A percentile compares a stretch with the other conserved stretches of the same genome.
phyloP scores from a whole-genome alignment of 2,329 filamentous ascomycete species.

The Zarea fungicola region DNA sequence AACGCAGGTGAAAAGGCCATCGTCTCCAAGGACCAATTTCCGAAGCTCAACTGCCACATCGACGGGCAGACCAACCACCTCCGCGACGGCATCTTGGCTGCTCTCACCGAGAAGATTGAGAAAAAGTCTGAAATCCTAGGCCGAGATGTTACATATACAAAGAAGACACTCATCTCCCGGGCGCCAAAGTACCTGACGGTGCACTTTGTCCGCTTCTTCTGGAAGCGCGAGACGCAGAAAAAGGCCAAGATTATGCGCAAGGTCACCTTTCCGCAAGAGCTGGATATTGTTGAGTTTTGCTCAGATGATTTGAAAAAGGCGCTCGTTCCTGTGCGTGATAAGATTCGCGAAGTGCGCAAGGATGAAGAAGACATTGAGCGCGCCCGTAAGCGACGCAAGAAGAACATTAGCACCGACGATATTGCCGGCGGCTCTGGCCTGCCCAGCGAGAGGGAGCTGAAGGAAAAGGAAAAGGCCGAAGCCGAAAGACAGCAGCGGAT shows the following conservation, averaged over 20 bases:
- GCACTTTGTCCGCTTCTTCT: slow-evolving; percentile 97
- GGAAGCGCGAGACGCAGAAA: slow-evolving; percentile 92
- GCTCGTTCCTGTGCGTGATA: slow-evolving; percentile 88
- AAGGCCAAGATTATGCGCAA: slow-evolving; percentile 99
- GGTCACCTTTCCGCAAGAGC: slow-evolving; percentile 89
- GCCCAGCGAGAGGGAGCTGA: slow-evolving; percentile 46
- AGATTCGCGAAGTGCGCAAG: slow-evolving; percentile 90
- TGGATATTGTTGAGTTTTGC: slow-evolving; percentile 93
- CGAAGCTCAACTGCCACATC: slow-evolving; percentile 96
- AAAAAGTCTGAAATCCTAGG: slow-evolving; percentile 76
- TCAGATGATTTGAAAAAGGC: slow-evolving; percentile 80
- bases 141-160: slow-evolving; percentile 79
- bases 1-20: slow-evolving; percentile 68
- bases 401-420: slow-evolving; percentile 45
- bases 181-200: slow-evolving; percentile 94
- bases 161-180: slow-evolving; percentile 82
- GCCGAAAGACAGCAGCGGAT: slow-evolving; percentile 44
- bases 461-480: slow-evolving; percentile 44
- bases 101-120: slow-evolving; percentile 82
- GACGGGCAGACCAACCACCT: slow-evolving; percentile 82
- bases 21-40: slow-evolving; percentile 67
- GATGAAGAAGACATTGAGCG: slow-evolving; percentile 92
- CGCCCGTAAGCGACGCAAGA: slow-evolving; percentile 85
- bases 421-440: slow-evolving; percentile 42
- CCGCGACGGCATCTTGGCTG: slow-evolving; percentile 77